Evolutionary conservation across 148 eudicot genomes (phyloP), one percentile per base, ranked within the genome.

Genomic region (Rheum nobile): DNA sequence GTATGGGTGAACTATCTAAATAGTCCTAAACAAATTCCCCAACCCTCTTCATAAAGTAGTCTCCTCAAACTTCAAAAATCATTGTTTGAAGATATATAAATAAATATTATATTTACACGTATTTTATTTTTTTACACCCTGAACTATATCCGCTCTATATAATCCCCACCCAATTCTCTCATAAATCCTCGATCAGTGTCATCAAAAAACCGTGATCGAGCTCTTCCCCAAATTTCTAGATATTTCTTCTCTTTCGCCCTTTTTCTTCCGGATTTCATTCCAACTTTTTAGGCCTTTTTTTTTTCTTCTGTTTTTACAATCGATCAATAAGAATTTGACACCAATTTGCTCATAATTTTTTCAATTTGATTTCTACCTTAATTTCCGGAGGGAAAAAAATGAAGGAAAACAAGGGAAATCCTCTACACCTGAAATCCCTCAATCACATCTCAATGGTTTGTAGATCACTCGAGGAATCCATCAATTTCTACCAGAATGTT

Each of bases 391-490:
- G 10, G 7, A 63, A 34, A 65, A 65, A 3, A 13, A 61, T 65
- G 70, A 65, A 65, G 21, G 70, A 4, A 61, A 29, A 13, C 16
- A 31, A 38, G 35, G 67, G 37, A 38, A 78, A 78, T 48, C 80
- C 80, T 31, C 71, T 78, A 11, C 71, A 65, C 24, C 59, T 78
- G 17, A 78, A 68, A 31, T 78, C 81, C 4, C 48, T 78, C 32
- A 78, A 78, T 35, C 81, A 78, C 35, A 55, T 78, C 47, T 78
- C 81, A 4, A 50, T 78, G 70, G 74, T 78, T 67, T 78, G 81
- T 41, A 48, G 70, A 29, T 78, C 81, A 24, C 55, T 78, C 17
- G 57, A 74, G 29, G 57, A 54, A 74, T 78, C 81, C 7, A 16
- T 74, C n/a, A 16, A 69, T 69, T 78, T 78, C 67, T 78, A 78